Conservation (phyloP, 2,329 filamentous ascomycete genomes). For the Neophaeococcomyces aloes region DNA sequence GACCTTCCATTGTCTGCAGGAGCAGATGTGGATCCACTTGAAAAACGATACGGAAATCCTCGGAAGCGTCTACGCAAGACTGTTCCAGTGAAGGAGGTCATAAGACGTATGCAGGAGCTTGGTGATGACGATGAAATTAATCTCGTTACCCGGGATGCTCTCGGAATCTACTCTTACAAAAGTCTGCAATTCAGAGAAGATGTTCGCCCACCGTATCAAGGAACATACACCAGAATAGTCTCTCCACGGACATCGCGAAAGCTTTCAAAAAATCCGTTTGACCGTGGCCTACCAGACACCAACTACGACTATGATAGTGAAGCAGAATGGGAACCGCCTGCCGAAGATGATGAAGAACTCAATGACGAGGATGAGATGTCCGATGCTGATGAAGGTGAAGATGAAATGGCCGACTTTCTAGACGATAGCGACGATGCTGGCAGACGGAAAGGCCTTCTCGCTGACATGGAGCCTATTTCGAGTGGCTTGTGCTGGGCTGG, state of each 20-base stretch:
- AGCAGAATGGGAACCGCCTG: conserved; percentile 54
- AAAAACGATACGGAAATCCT: background rate
- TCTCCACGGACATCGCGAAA: conserved; percentile 32
- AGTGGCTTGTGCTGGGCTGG: conserved; percentile 81
- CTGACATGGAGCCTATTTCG: conserved; percentile 63
- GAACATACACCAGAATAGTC: conserved; percentile 46
- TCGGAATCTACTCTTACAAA: conserved; percentile 40
- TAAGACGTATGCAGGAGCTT: conserved; percentile 28
- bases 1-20: conserved; percentile 14
- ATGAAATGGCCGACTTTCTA: conserved; percentile 81
- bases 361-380: conserved; percentile 55
- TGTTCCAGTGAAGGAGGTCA: conserved; percentile 49
- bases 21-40: conserved; percentile 1
- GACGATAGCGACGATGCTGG: conserved; percentile 70
- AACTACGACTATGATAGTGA: conserved; percentile 59
- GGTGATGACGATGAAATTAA: conserved; percentile 29
- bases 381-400: conserved; percentile 55
- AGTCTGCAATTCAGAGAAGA: conserved; percentile 52
- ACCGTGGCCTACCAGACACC: conserved; percentile 41
- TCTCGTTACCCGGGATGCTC: conserved; percentile 10
- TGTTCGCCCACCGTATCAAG: conserved; percentile 52
- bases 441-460: conserved; percentile 49
- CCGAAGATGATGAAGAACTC: conserved; percentile 62
- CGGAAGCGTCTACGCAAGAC: conserved; percentile 11
- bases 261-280: conserved; percentile 46